A percentile compares a stretch with the other conserved stretches of the same genome.
Evolutionary conservation across 169 alveolate species (phyloP).

Genomic region (Plasmodium adleri): DNA sequence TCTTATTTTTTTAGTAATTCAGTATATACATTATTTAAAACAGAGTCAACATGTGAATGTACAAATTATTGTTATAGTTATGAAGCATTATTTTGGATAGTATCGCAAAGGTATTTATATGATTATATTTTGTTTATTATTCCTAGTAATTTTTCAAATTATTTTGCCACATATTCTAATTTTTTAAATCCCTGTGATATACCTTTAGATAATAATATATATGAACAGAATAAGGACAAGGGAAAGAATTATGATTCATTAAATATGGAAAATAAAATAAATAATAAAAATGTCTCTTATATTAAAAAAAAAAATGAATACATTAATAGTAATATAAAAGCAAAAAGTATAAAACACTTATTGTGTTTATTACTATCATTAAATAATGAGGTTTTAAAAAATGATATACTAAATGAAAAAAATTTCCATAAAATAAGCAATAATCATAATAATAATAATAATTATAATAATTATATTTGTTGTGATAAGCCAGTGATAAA

Average conservation of each 20-base stretch:
- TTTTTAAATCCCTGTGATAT: conserved; percentile 23
- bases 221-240: not conserved
- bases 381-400: not conserved
- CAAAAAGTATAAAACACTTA: conserved; percentile 42
- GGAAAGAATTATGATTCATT: not conserved
- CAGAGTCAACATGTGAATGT: conserved; percentile 22
- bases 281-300: not conserved
- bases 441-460: not conserved
- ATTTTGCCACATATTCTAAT: conserved; percentile 32
- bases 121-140: conserved; percentile 64
- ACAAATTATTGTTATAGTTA: conserved; percentile 57
- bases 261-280: conserved; percentile 1
- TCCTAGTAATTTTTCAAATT: conserved; percentile 48
- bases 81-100: conserved; percentile 71
- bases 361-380: conserved; percentile 26
- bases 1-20: conserved; percentile 60
- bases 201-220: conserved; percentile 3
- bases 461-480: not conserved
- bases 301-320: too few relatives aligned
- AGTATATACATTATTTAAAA: conserved; percentile 41
- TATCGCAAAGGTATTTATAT: conserved; percentile 50
- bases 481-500: too few relatives aligned
- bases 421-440: not conserved
- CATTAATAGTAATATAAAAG: conserved; percentile 1
- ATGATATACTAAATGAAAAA: not conserved